Conservation (phyloP, 2,329 filamentous ascomycete genomes). For the Scedosporium dehoogii region DNA sequence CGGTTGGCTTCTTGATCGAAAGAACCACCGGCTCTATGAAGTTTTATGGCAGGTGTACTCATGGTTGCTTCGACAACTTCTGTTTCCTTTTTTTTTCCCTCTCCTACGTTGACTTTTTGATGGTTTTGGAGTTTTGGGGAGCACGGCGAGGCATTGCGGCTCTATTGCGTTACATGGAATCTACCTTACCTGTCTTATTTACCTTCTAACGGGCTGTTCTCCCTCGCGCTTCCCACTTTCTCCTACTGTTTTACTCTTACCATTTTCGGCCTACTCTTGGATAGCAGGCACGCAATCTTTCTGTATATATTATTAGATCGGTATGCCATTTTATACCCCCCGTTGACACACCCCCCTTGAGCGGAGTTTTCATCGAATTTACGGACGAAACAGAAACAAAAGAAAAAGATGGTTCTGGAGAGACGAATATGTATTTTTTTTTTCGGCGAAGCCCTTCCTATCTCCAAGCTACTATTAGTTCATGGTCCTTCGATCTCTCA, state of each 20-base stretch:
- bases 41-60: background rate
- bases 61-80: background rate
- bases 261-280: background rate
- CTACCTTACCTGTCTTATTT: background rate
- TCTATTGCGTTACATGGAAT: background rate
- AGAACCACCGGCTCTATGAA: background rate
- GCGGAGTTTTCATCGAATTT: background rate
- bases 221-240: background rate
- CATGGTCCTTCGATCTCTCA: too few species aligned
- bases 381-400: background rate
- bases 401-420: background rate
- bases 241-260: background rate
- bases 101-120: background rate
- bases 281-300: background rate
- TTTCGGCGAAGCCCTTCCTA: too few species aligned
- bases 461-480: too few species aligned
- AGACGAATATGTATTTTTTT: too few species aligned
- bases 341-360: background rate
- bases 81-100: background rate
- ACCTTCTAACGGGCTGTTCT: background rate
- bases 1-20: background rate
- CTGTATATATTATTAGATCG: background rate
- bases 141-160: background rate
- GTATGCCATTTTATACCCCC: background rate
- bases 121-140: slow-evolving; percentile 16